Evolutionary conservation across 352 stramenopile species (phyloP), one percentile per base, ranked within the genome.

Genomic region (Albugo candida): DNA sequence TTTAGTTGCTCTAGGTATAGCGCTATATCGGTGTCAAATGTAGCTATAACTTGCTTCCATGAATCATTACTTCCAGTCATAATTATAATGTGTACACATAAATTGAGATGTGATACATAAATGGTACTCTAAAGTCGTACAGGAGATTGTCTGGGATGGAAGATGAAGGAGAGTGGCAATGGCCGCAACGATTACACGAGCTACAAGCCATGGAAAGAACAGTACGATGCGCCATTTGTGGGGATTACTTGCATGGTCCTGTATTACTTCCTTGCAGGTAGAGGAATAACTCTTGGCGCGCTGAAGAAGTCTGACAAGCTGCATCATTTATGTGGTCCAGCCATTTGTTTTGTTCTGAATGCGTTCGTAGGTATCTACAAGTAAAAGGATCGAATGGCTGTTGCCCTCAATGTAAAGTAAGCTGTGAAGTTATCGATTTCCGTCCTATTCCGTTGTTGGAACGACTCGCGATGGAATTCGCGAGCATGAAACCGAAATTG

Each of bases 281-380:
- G 3, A 43, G 17, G 8, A 24, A 24, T 43, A 24, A 8, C 38
- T 10, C 3, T 43, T 3, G 8, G 8, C 17, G 38, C 38, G 3
- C 17, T 24, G 20, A 3, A 43, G 3, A 43, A 19, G 38, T 24
- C 17, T 24, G 3, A 3, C 8, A 19, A 43, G 3, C 38, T 24
- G 17, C 17, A 10, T 10, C 17, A 24, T 10, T 43, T 43, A 8
- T 43, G 8, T 36, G 16, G 6, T 52, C 39, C 27, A 80, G 70
- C 18, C 77, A 91, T 52, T 74, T 67, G 36, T 91, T 91, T 53
- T 91, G 77, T 63, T 87, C 74, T 41, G 65, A 83, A 46, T 91
- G 77, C 38, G 69, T 91, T 43, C 72, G 77, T 31, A 72, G 73
- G 45, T 86, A 83, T 51, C 52, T 91, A 49, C 72, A 87, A 56